phyloP scores from a whole-genome alignment of 2,329 filamentous ascomycete species.

The Parasarocladium wereldwijsianum region DNA sequence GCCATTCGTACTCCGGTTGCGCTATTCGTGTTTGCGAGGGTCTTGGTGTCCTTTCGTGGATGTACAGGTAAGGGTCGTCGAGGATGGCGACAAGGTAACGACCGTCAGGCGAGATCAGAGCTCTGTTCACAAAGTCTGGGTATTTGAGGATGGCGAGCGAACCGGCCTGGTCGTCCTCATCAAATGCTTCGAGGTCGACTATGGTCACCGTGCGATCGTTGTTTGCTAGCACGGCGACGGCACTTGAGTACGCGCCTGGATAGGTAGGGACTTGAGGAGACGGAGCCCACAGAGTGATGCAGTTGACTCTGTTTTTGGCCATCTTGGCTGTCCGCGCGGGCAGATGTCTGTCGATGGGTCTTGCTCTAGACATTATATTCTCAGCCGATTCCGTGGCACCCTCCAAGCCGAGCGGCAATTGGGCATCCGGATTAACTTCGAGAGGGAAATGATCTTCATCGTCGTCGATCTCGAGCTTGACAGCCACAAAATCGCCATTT shows the following conservation, averaged over 20 bases:
- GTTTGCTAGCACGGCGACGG: slow-evolving; percentile 66
- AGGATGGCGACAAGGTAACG: slow-evolving; percentile 68
- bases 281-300: slow-evolving; percentile 49
- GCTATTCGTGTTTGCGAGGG: slow-evolving; percentile 2
- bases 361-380: slow-evolving; percentile 22
- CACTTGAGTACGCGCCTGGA: slow-evolving; percentile 28
- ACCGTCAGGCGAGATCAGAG: slow-evolving; percentile 84
- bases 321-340: slow-evolving; percentile 37
- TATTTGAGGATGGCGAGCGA: slow-evolving; percentile 58
- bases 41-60: slow-evolving; percentile 44
- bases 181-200: slow-evolving; percentile 57
- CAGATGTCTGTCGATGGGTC: slow-evolving; percentile 26
- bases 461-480: slow-evolving; percentile 40
- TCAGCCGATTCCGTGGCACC: slow-evolving; percentile 17
- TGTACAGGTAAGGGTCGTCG: slow-evolving; percentile 74
- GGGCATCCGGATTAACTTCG: slow-evolving; percentile 19
- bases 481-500: slow-evolving; percentile 72
- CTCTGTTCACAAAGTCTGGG: slow-evolving; percentile 81
- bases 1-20: slow-evolving; percentile 30
- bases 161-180: slow-evolving; percentile 26
- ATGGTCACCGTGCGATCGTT: slow-evolving; percentile 83
- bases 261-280: slow-evolving; percentile 7
- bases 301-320: slow-evolving; percentile 49
- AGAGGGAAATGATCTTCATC: slow-evolving; percentile 10
- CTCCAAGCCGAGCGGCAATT: slow-evolving; percentile 12